These are phyloP conservation scores for Ramicandelaber brevisporus DNA, from an alignment of 192 early-diverging fungal species.

Conservation along the genomic window DNA sequence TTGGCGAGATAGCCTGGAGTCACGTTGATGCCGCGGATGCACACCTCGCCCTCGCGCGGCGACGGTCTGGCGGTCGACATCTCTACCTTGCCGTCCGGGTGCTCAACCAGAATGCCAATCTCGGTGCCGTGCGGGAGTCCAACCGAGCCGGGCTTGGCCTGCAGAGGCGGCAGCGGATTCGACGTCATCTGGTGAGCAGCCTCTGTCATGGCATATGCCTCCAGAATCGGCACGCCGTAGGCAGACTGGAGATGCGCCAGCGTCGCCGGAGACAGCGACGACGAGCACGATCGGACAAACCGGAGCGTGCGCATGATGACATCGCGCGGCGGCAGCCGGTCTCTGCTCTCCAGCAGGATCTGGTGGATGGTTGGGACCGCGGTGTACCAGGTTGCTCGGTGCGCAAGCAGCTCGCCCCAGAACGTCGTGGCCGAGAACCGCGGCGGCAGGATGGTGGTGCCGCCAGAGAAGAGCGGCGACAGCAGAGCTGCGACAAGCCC, in stretches of 20 bases:
- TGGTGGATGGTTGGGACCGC: conserved; percentile 73
- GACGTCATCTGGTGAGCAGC: conserved; percentile 74
- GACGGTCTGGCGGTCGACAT: conserved; percentile 15
- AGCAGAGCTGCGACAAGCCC: conserved; percentile 52
- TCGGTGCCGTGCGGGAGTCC: conserved; percentile 53
- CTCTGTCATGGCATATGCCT: conserved; percentile 74
- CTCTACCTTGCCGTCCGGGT: conserved; percentile 7
- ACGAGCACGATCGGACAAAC: conserved; percentile 61
- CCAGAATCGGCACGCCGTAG: conserved; percentile 45
- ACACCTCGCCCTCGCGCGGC: conserved; percentile 41
- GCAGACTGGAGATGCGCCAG: conserved; percentile 32
- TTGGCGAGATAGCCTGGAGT: conserved; percentile 54
- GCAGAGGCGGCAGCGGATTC: conserved; percentile 37
- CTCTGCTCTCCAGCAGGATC: conserved; percentile 39
- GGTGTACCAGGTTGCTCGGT: conserved; percentile 39
- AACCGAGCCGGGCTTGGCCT: conserved; percentile 53
- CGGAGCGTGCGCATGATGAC: conserved; percentile 19
- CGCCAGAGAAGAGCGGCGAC: conserved; percentile 38
- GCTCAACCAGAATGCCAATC: conserved; percentile 33
- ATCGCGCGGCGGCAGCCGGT: conserved; percentile 8
- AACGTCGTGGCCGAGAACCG: conserved; percentile 44
- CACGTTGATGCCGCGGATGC: conserved; percentile 60
- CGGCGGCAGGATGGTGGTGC: conserved; percentile 35
- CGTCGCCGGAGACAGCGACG: conserved; percentile 40
- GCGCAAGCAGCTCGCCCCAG: conserved; percentile 41